Evolutionary conservation across 331 rosid species (phyloP).

Genomic region (Malus hybrid): DNA sequence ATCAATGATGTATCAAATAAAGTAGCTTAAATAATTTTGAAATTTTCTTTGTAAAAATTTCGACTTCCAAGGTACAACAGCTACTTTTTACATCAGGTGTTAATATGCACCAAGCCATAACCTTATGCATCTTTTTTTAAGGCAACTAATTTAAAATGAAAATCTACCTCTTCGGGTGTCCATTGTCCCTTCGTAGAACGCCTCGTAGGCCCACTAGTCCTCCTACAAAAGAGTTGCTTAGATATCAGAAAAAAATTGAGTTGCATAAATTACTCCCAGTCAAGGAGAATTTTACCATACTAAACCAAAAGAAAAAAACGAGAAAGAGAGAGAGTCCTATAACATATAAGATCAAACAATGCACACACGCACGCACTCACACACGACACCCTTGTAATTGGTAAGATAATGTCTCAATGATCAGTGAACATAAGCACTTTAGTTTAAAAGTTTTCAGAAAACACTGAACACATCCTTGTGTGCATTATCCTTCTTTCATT

Average conservation of each 20-base stretch:
- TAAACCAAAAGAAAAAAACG: not conserved
- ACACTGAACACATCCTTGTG: not conserved
- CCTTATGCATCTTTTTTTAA: not conserved
- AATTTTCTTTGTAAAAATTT: not conserved
- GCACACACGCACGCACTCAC: not conserved
- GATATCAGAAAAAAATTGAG: slow-evolving; percentile 8
- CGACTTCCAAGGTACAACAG: not conserved
- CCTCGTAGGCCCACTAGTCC: slow-evolving; percentile 97
- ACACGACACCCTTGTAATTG: not conserved
- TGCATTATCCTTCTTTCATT: not conserved
- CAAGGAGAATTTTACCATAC: not conserved
- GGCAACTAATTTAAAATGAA: not conserved
- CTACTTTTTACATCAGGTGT: not conserved
- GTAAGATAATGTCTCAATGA: not conserved
- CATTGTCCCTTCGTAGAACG: slow-evolving; percentile 99
- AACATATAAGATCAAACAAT: not conserved
- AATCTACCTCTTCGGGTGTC: slow-evolving; percentile 82
- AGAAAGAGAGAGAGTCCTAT: not conserved
- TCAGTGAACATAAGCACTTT: not conserved
- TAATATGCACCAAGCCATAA: not conserved
- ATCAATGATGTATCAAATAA: not conserved
- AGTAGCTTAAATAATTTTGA: not conserved
- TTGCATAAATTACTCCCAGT: slow-evolving; percentile 11
- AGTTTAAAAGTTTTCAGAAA: not conserved
- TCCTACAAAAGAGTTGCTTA: slow-evolving; percentile 37